Evolutionary conservation across 768 basidiomycete species (phyloP), one percentile per base, ranked within the genome.

Genomic region (Xerocomus brunneocitrinus): DNA sequence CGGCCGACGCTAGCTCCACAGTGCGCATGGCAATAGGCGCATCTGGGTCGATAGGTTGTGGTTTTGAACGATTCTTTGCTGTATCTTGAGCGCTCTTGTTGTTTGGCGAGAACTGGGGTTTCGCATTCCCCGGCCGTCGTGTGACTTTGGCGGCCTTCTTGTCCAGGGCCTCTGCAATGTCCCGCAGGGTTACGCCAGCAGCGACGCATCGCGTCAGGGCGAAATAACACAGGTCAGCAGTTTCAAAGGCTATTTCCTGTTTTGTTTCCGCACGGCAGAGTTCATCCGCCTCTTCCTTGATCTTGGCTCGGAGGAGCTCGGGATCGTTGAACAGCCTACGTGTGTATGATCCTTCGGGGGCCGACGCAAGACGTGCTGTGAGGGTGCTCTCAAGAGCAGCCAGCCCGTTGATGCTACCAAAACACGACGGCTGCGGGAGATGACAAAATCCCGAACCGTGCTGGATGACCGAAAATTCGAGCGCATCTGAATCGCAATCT

Each of bases 281-380:
- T 69, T 99, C 97, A 62, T 95, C 91, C 0, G 97, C 97, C 68
- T 99, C 97, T 71, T 99, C 97, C 85, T 89, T 91, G 58, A 99
- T 93, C 76, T 99, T 99, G 48, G 93, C 87, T 43, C 78, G 81
- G 42, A 98, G 75, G n/a, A 99, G 77, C 43, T 78, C 79, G 5
- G 85, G 73, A 66, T 98, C 91, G 40, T 79, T 76, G 71, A 98
- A 97, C 27, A 99, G 73, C 49, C 91, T 76, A 47, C 79, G 83
- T 16, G 97, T 98, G 71, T 99, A 99, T 1, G 91, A 94, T 5
- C 93, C 94, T 59, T 85, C 85, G 0, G 94, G 94, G 0, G 95
- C 92, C 25, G 81, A 79, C 32, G 73, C 71, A 42, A 89, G 73
- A 39, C 97, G 82, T 2, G 85, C 80, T 52, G 76, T 75, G 14